Conservation (phyloP, 192 early-diverging fungal species). For the Coemansia guatemalensis region DNA sequence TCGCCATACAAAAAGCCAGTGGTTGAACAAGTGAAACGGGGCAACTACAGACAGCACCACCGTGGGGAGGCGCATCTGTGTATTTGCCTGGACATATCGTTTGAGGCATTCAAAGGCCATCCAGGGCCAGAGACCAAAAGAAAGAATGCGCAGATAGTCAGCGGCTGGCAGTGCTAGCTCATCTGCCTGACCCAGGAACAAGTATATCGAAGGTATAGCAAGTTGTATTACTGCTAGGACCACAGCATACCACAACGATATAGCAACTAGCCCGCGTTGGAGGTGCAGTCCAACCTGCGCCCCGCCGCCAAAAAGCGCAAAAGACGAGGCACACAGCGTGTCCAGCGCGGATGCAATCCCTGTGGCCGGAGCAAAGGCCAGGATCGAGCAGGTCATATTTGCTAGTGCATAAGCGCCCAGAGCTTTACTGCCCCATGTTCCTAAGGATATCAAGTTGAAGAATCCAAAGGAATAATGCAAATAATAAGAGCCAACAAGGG, state of each 20-base stretch:
- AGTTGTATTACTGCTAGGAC: constrained; percentile 72
- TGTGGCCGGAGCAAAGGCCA: constrained; percentile 69
- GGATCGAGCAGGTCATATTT: constrained; percentile 69
- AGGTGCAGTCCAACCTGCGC: constrained; percentile 67
- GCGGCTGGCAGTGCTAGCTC: constrained; percentile 70
- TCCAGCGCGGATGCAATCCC: constrained; percentile 75
- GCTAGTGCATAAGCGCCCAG: constrained; percentile 67
- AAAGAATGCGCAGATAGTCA: constrained; percentile 64
- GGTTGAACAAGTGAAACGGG: constrained; percentile 59
- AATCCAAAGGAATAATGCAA: constrained; percentile 69
- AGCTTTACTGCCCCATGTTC: constrained; percentile 60
- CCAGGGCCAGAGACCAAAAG: constrained; percentile 79
- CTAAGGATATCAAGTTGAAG: constrained; percentile 63
- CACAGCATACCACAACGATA: constrained; percentile 62
- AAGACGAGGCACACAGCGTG: constrained; percentile 71
- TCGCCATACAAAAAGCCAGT: constrained; percentile 80
- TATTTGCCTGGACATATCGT: constrained; percentile 84
- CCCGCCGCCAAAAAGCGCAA: constrained; percentile 60
- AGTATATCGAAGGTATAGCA: constrained; percentile 66
- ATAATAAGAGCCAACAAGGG: constrained; percentile 62
- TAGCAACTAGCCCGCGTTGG: constrained; percentile 77
- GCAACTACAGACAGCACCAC: constrained; percentile 26
- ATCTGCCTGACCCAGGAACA: constrained; percentile 69
- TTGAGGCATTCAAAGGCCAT: constrained; percentile 87
- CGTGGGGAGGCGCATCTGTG: constrained; percentile 71